Conservation (phyloP, 768 basidiomycete genomes). For the Naganishia kalamii region DNA sequence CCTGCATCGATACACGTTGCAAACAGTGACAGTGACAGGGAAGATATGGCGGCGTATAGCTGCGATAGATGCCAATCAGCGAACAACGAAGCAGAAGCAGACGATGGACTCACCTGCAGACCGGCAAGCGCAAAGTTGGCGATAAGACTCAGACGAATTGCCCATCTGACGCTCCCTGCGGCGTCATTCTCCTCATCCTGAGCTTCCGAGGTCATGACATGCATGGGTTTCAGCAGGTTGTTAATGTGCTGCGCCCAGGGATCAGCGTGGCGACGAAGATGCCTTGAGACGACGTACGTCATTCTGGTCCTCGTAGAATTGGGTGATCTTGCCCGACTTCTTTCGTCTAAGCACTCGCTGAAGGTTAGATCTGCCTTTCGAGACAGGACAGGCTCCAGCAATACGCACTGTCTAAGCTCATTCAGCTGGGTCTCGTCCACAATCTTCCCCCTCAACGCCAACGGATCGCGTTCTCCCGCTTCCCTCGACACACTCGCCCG, state of each 20-base stretch:
- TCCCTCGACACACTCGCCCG: constrained; percentile 24
- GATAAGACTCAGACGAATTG: constrained; percentile 73
- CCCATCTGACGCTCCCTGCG: constrained; percentile 68
- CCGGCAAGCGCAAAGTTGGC: constrained; percentile 67
- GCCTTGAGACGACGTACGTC: constrained; percentile 13
- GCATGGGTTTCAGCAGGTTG: constrained; percentile 85
- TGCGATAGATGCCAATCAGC: constrained; percentile 18
- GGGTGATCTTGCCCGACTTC: constrained; percentile 35
- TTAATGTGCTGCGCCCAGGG: constrained; percentile 62
- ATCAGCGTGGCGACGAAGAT: background rate
- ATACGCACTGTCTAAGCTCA: constrained; percentile 37
- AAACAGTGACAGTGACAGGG: constrained; percentile 73
- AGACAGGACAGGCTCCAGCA: background rate
- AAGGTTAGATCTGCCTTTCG: background rate
- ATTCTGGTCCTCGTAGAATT: constrained; percentile 45
- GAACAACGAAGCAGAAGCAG: constrained; percentile 25
- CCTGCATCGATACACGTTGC: constrained; percentile 80
- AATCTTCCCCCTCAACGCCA: constrained; percentile 36
- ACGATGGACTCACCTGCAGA: constrained; percentile 56
- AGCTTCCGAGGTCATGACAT: constrained; percentile 78
- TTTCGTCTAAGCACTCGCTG: constrained; percentile 25
- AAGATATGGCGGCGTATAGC: constrained; percentile 86
- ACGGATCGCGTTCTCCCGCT: constrained; percentile 42
- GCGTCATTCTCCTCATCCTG: constrained; percentile 60
- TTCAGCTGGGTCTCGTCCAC: constrained; percentile 36